Evolutionary conservation across 208 protist genomes (phyloP), one percentile per base, ranked within the genome.

Genomic region (Tritrichomonas foetus): DNA sequence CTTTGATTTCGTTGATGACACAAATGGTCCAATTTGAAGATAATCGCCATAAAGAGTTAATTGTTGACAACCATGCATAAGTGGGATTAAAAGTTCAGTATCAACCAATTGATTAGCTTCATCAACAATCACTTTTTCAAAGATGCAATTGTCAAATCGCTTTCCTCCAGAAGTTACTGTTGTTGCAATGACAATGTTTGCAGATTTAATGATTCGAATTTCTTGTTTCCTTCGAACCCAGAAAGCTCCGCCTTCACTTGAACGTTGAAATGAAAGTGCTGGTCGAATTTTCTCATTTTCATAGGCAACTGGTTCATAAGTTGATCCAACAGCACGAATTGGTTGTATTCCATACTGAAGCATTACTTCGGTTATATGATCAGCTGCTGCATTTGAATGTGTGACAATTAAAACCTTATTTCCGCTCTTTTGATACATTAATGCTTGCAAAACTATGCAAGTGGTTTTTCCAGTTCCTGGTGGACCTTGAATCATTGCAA

Each of bases 401-500:
- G 98, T 98, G 94, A 97, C 97, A 16, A 98, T 97, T 16, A 98
- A 95, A 1, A 98, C 96, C 93, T 96, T 95, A n/a, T 93, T 74
- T 0, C 61, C 39, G 36, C 72, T 84, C 44, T 66, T 44, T 39
- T 96, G 49, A 14, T 96, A 94, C 14, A 99, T 98, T 98, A 8
- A 99, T 97, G 78, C 99, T 97, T 22, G 97, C 97, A 2, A 47
- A 20, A 98, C 98, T 8, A 96, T 97, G 0, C 97, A 99, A 3
- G 98, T 96, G 3, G 98, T 99, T 94, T 99, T 99, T 33, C 98
- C 98, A 3, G 98, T 99, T 33, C 98, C 98, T 27, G 98, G 98
- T 64, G 98, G 98, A 78, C 98, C 98, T 95, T 96, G 97, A 93
- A 98, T 98, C 3, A 98, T 93, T 57, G 69, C 95, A 53, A 98